Evolutionary conservation across 2,329 filamentous ascomycete genomes (phyloP), one percentile per base, ranked within the genome.

Genomic region (Penicillium sp.): DNA sequence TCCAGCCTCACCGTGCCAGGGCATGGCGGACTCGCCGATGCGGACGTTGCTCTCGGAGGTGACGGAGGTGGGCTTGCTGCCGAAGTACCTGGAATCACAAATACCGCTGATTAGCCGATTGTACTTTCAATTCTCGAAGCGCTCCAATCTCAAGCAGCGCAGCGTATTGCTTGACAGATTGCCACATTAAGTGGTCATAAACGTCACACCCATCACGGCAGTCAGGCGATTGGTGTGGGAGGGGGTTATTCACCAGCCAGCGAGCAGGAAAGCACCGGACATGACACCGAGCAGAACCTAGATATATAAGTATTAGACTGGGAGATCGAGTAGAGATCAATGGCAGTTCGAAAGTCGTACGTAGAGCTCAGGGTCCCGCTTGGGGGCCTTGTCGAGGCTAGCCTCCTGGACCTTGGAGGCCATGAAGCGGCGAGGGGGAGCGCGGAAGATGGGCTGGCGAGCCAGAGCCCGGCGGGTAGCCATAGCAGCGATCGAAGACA

Each of bases 211-310:
- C 35, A 41, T 58, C 55, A 55, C 49, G 41, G 49, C 50, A 54
- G 47, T 56, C 50, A 51, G 60, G 50, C 44, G 46, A 33, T 33
- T 44, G 53, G 41, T 33, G 51, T 54, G 59, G 58, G 51, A 59
- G 58, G 44, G 55, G 55, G 59, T 58, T 63, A 70, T 70, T 75
- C 64, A 77, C 87, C 88, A 96, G 76, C 94, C 94, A 68, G 91
- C 94, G 70, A 95, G 87, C 73, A 88, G 88, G 74, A 97, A 90
- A 71, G 91, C 90, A 76, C 89, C 88, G 71, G 89, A 88, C 92
- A 98, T 96, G 77, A 98, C 88, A 74, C 87, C 91, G 65, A 93
- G 86, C 67, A 99, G 89, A 73, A 98, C 87, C 95, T 98, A 72
- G 50, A 60, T 24, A 1, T 9, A 52, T 3, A 52, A 10, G 3